These are phyloP conservation scores for Lyophyllum atratum DNA, from an alignment of 768 basidiomycete genomes.

Conservation along the genomic window DNA sequence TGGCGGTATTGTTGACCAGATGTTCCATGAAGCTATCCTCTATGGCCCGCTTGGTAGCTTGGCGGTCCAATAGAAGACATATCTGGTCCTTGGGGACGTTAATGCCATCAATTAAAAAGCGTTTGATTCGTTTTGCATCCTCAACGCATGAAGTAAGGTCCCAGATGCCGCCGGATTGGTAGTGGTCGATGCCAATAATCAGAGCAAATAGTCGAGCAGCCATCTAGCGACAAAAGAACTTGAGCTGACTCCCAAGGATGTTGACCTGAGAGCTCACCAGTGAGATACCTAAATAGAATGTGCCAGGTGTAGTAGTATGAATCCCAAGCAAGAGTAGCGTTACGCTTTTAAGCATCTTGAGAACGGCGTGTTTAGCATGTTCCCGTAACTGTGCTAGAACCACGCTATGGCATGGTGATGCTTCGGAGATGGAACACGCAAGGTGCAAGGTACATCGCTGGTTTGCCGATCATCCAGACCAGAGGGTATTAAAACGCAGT, in stretches of 20 bases:
- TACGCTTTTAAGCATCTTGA: neutral
- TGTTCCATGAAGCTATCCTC: slow-evolving; percentile 64
- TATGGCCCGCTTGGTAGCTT: slow-evolving; percentile 63
- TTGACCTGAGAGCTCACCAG: neutral
- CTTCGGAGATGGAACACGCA: slow-evolving; percentile 1
- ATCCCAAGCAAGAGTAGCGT: neutral
- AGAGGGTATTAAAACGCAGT: neutral
- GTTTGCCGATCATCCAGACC: neutral
- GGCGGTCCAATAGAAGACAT: slow-evolving; percentile 53
- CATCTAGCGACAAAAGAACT: slow-evolving; percentile 15
- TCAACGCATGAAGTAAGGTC: slow-evolving; percentile 66
- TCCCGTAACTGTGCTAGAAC: neutral
- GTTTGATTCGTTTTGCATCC: slow-evolving; percentile 60
- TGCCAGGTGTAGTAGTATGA: neutral
- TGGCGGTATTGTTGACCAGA: slow-evolving; percentile 60
- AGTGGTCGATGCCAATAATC: slow-evolving; percentile 69
- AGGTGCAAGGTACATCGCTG: neutral
- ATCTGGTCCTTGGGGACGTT: slow-evolving; percentile 62
- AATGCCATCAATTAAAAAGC: slow-evolving; percentile 58
- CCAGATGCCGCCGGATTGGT: slow-evolving; percentile 66
- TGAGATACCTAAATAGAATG: neutral
- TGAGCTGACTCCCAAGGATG: neutral
- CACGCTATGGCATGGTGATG: neutral
- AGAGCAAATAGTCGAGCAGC: slow-evolving; percentile 57
- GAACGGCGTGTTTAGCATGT: neutral